phyloP scores from a whole-genome alignment of 164 flowering plant genomes.

The Kingdonia uniflora region DNA sequence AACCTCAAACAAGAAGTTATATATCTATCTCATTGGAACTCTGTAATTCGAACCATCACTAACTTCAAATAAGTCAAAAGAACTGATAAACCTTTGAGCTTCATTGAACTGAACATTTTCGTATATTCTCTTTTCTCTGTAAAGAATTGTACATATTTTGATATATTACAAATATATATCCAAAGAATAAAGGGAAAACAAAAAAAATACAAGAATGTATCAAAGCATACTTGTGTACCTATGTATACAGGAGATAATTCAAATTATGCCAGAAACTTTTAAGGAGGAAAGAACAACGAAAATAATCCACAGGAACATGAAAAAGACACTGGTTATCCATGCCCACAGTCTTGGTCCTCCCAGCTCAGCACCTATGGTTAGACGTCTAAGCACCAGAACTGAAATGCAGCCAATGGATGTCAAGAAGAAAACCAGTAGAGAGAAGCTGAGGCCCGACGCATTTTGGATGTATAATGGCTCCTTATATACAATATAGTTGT shows the following conservation, averaged over 20 bases:
- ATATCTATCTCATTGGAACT: too few relatives aligned
- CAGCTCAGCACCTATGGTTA: constrained; percentile 70
- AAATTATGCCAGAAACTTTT: constrained; percentile 54
- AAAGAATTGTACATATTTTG: too few relatives aligned
- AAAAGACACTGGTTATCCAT: constrained; percentile 53
- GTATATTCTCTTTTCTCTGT: too few relatives aligned
- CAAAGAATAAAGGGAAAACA: too few relatives aligned
- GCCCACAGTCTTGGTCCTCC: constrained; percentile 90
- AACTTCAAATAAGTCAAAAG: too few relatives aligned
- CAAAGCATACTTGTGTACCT: too few relatives aligned
- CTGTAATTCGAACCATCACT: too few relatives aligned
- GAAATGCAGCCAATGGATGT: constrained; percentile 73
- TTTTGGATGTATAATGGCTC: constrained; percentile 56
- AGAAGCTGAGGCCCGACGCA: constrained; percentile 75
- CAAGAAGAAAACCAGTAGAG: constrained; percentile 68
- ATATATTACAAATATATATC: too few relatives aligned
- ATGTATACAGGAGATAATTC: constrained; percentile 3
- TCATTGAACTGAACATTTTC: too few relatives aligned
- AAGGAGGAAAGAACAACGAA: constrained; percentile 80
- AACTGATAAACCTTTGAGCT: too few relatives aligned
- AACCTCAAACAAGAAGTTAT: too few relatives aligned
- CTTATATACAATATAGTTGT: constrained; percentile 60
- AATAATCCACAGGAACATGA: constrained; percentile 78
- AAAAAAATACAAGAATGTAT: too few relatives aligned
- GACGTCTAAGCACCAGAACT: constrained; percentile 69